These are phyloP conservation scores for Kitagawia praeruptora DNA, from an alignment of 129 eudicot genomes.

Conservation along the genomic window DNA sequence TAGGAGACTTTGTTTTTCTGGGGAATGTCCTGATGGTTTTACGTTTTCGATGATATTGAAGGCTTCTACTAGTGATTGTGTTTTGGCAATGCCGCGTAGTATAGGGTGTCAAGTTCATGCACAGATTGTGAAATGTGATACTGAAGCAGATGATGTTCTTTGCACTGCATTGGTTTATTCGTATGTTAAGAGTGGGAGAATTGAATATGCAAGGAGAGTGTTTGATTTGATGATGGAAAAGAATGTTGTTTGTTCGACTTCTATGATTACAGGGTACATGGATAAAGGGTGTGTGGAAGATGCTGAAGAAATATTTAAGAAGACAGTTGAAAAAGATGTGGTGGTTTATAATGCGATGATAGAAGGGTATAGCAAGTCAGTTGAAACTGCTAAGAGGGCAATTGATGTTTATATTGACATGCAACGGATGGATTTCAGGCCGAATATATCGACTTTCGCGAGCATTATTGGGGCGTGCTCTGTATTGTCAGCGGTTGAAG, in stretches of 20 bases:
- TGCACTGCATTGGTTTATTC: conserved; percentile 63
- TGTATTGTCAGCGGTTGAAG: conserved; percentile 4
- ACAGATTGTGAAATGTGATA: conserved; percentile 59
- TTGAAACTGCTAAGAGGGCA: conserved; percentile 62
- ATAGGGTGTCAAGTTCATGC: conserved; percentile 73
- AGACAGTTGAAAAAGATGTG: conserved; percentile 57
- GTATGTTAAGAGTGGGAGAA: conserved; percentile 62
- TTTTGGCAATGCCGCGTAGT: conserved; percentile 13
- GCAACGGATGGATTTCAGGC: conserved; percentile 58
- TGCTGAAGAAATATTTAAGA: conserved; percentile 65
- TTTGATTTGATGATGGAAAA: conserved; percentile 70
- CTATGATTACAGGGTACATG: conserved; percentile 80
- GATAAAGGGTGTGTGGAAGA: conserved; percentile 44
- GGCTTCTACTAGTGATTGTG: conserved; percentile 30
- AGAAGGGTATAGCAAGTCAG: conserved; percentile 83
- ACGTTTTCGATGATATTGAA: conserved; percentile 79
- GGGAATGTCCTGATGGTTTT: conserved; percentile 67
- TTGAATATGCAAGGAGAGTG: conserved; percentile 68
- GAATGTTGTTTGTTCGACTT: conserved; percentile 71
- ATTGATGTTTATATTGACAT: conserved; percentile 56
- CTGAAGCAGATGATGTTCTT: conserved; percentile 64
- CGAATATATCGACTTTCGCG: conserved; percentile 77
- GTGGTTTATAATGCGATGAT: conserved; percentile 97
- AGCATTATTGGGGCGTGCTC: conserved; percentile 92
- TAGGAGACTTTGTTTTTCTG: conserved; percentile 28